Conservation (phyloP, 352 stramenopile genomes). For the Phytophthora podocarpi region DNA sequence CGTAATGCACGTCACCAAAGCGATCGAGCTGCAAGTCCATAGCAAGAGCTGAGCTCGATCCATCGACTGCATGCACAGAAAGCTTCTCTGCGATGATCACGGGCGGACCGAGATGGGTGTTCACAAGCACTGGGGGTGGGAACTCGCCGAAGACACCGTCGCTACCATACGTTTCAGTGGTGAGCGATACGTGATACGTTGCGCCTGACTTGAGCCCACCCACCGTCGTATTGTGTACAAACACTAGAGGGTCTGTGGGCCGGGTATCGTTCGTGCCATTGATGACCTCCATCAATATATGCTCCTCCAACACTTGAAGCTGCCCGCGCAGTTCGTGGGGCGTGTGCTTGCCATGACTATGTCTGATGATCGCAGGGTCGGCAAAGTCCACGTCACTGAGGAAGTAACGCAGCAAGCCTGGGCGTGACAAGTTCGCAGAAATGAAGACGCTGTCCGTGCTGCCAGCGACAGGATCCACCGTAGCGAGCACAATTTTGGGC, state of each 20-base stretch:
- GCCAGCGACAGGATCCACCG: slow-evolving; percentile 42
- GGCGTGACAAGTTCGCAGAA: slow-evolving; percentile 65
- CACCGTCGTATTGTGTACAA: slow-evolving; percentile 63
- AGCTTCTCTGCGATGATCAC: slow-evolving; percentile 42
- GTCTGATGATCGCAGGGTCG: slow-evolving; percentile 61
- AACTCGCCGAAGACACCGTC: slow-evolving; percentile 77
- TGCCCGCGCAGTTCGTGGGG: slow-evolving; percentile 59
- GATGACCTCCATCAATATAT: slow-evolving; percentile 71
- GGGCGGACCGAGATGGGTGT: slow-evolving; percentile 56
- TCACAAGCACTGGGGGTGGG: slow-evolving; percentile 71
- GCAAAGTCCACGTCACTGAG: slow-evolving; percentile 79
- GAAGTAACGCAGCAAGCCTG: slow-evolving; percentile 75
- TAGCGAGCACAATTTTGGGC: slow-evolving; percentile 66
- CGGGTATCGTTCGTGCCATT: slow-evolving; percentile 78
- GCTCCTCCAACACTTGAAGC: slow-evolving; percentile 38
- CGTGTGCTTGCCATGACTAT: neutral
- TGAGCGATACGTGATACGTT: slow-evolving; percentile 81
- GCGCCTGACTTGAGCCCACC: slow-evolving; percentile 41
- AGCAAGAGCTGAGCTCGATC: slow-evolving; percentile 53
- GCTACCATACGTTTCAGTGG: slow-evolving; percentile 66
- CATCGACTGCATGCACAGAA: slow-evolving; percentile 36
- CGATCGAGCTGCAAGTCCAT: slow-evolving; percentile 61
- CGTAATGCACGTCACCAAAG: slow-evolving; percentile 79
- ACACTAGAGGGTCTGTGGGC: slow-evolving; percentile 63
- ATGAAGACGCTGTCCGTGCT: slow-evolving; percentile 62